Evolutionary conservation across 2,329 filamentous ascomycete species (phyloP), one percentile per base, ranked within the genome.

Genomic region (Alternaria metachromatica): DNA sequence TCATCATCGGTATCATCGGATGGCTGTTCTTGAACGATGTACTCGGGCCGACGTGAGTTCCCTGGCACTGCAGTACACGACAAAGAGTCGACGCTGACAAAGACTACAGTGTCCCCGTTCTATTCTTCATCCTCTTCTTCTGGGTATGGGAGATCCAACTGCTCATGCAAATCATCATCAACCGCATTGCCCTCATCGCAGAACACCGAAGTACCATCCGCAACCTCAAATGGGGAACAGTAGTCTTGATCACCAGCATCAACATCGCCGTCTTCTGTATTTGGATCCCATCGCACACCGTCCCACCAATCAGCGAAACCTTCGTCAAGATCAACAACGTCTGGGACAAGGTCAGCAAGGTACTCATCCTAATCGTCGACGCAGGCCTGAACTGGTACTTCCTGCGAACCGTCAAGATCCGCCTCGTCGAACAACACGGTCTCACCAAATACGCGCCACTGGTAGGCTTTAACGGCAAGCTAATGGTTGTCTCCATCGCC

Each of bases 91-190:
- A 33, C 48, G 13, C 64, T 69, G 25, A 67, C 53, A 26, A 12
- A 12, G 7, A 26, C 26, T 4, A 2, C 45, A 78, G 75, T 51
- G 63, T 78, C 4, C 72, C 72, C 4, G 73, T 76, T 6, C 61
- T 78, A 4, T 78, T 78, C 68, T 76, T 74, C 58, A 76, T 78
- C 51, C 66, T 78, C 6, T 61, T 76, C 48, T 72, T 71, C 43
- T 78, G 76, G 76, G 72, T 76, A 1, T 76, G 76, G 26, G 63
- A 79, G 43, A 81, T 86, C 13, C 85, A 87, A 63, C 75, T 86
- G 2, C 68, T 87, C 2, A 81, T 87, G 76, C 85, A 87, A 66
- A 87, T 87, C 50, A 86, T 87, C 66, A 83, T 87, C 72, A 87
- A 87, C 67, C 82, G 86, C 57, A 83, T 87, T 21, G 80, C 82